Conservation (phyloP, 352 stramenopile species). For the Phytophthora aleatoria region DNA sequence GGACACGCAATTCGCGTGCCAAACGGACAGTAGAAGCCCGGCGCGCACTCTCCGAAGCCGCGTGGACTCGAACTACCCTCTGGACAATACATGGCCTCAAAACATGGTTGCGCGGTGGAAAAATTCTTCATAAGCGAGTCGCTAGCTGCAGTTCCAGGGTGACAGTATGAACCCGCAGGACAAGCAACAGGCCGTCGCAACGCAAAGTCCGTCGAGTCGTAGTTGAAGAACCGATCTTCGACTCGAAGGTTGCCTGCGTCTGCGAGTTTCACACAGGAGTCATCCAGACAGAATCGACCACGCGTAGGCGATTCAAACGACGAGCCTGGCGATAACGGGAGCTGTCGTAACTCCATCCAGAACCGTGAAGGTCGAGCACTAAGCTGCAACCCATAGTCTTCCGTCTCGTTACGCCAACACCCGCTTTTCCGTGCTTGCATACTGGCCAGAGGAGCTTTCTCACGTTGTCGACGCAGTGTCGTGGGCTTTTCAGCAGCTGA, state of each 20-base stretch:
- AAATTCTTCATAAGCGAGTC: slow-evolving; percentile 88
- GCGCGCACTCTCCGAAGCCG: slow-evolving; percentile 85
- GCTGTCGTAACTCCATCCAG: slow-evolving; percentile 93
- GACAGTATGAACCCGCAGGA: slow-evolving; percentile 89
- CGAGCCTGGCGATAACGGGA: slow-evolving; percentile 83
- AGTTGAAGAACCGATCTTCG: slow-evolving; percentile 86
- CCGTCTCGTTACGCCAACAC: slow-evolving; percentile 96
- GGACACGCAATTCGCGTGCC: slow-evolving; percentile 89
- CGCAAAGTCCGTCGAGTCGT: slow-evolving; percentile 70
- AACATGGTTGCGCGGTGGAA: slow-evolving; percentile 85
- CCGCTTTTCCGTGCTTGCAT: slow-evolving; percentile 81
- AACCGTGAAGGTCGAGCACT: slow-evolving; percentile 84
- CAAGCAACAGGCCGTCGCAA: slow-evolving; percentile 88
- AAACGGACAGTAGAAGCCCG: slow-evolving; percentile 94
- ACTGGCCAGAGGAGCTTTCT: slow-evolving; percentile 24
- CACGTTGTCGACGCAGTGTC: slow-evolving; percentile 46
- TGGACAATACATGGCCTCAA: slow-evolving; percentile 92
- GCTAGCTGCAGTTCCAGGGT: slow-evolving; percentile 85
- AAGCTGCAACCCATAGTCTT: slow-evolving; percentile 95
- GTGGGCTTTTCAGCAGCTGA: slow-evolving; percentile 40
- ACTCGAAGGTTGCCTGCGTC: slow-evolving; percentile 83
- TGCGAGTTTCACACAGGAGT: slow-evolving; percentile 86
- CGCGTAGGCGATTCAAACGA: slow-evolving; percentile 81
- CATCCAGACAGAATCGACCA: slow-evolving; percentile 94
- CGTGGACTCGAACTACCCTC: slow-evolving; percentile 84